These are phyloP conservation scores for Phylloporus sp. DNA, from an alignment of 768 basidiomycete genomes.

Conservation along the genomic window DNA sequence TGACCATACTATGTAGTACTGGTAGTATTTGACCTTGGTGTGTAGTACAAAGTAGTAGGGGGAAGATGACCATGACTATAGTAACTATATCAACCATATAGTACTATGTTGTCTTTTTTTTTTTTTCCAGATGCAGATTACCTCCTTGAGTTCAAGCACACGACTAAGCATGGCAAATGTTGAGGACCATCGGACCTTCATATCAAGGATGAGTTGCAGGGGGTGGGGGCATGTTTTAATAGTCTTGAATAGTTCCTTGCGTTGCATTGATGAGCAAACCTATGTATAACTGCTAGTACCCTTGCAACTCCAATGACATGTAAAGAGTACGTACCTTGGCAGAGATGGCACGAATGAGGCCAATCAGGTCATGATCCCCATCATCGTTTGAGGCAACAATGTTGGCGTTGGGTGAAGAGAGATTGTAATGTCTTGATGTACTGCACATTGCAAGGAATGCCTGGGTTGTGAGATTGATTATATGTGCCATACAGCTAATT, in stretches of 20 bases:
- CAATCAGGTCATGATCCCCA: neutral
- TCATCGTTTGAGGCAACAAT: neutral
- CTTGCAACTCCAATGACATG: neutral
- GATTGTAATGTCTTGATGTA: neutral
- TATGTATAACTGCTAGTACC: neutral
- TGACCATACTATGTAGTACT: no score
- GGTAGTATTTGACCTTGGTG: no score
- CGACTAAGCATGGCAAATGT: conserved; percentile 4
- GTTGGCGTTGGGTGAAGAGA: neutral
- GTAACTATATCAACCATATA: no score
- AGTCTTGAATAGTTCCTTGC: conserved; percentile 6
- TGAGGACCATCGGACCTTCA: conserved; percentile 8
- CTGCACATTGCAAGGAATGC: neutral
- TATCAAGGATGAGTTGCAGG: conserved; percentile 2
- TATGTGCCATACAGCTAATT: conserved; percentile 3
- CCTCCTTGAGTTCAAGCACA: conserved; percentile 1
- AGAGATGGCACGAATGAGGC: conserved; percentile 4
- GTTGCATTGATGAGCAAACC: neutral
- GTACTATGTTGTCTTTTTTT: no score
- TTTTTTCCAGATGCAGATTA: no score
- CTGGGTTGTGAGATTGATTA: conserved; percentile 2
- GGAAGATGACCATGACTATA: no score
- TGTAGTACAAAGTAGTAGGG: no score
- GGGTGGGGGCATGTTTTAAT: neutral
- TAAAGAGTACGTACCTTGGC: neutral